Evolutionary conservation across 2,329 filamentous ascomycete species (phyloP).

Genomic region (Fusarium fracticaudum): DNA sequence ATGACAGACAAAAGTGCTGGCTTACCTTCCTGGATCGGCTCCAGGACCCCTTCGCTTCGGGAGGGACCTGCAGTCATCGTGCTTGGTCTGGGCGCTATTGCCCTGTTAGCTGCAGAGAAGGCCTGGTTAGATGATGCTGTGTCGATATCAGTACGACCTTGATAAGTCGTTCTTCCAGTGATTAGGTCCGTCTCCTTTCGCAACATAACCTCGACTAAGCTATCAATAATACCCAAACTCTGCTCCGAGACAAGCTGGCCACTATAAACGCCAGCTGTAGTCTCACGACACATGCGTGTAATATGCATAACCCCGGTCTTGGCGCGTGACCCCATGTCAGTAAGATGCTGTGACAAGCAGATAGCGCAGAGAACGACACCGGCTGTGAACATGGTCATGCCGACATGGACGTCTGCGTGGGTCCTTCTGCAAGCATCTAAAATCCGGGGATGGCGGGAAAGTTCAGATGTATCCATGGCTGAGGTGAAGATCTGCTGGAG

Average conservation of each 20-base stretch:
- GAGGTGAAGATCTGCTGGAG: neutral
- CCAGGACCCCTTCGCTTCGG: too few species aligned
- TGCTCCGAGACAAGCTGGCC: neutral
- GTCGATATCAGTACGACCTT: too few species aligned
- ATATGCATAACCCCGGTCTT: neutral
- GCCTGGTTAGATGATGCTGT: too few species aligned
- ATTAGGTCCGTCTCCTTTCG: neutral
- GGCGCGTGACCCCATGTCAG: accelerated
- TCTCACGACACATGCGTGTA: neutral
- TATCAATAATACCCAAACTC: neutral
- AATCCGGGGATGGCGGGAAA: accelerated
- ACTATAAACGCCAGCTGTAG: neutral
- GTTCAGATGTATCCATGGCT: neutral
- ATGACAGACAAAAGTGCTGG: too few species aligned
- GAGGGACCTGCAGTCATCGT: too few species aligned
- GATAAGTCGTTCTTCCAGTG: neutral
- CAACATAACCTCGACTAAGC: neutral
- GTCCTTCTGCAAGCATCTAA: neutral
- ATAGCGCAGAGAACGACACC: neutral
- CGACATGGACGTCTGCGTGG: accelerated
- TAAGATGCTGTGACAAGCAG: neutral
- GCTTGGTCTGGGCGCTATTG: neutral
- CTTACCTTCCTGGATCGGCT: neutral
- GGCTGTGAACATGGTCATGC: neutral
- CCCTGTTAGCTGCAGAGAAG: too few species aligned